A percentile compares a stretch with the other conserved stretches of the same genome.
These are phyloP conservation scores for Tubosaeta sp. DNA, from an alignment of 768 basidiomycete genomes.

Conservation along the genomic window DNA sequence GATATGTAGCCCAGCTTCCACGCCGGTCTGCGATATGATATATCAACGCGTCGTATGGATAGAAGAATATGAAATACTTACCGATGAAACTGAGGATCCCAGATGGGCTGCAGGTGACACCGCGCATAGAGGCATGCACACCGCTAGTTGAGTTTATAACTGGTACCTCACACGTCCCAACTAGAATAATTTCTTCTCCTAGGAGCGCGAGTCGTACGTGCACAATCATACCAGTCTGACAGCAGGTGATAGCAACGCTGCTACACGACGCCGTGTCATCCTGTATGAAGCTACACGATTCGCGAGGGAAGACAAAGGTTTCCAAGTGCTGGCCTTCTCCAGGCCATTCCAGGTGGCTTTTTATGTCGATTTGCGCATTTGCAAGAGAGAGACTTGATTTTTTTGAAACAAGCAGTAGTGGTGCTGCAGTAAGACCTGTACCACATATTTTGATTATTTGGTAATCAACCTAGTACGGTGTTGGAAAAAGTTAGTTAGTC, in stretches of 20 bases:
- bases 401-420: constrained; percentile 32
- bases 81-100: constrained; percentile 51
- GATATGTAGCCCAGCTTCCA: constrained; percentile 41
- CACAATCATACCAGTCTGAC: constrained; percentile 11
- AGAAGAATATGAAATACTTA: constrained; percentile 25
- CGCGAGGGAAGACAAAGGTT: constrained; percentile 28
- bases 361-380: constrained; percentile 25
- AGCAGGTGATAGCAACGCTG: constrained; percentile 22
- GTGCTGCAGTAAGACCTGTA: constrained; percentile 23
- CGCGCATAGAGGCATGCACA: not conserved
- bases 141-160: constrained; percentile 5
- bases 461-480: constrained; percentile 39
- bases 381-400: constrained; percentile 32
- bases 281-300: constrained; percentile 27
- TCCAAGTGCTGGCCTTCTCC: constrained; percentile 26
- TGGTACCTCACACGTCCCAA: constrained; percentile 22
- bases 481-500: constrained; percentile 6
- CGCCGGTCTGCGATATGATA: constrained; percentile 34
- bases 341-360: constrained; percentile 23
- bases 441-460: constrained; percentile 36
- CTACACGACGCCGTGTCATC: constrained; percentile 4
- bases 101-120: constrained; percentile 35
- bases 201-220: constrained; percentile 21
- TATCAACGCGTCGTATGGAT: not conserved
- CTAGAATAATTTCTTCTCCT: constrained; percentile 13